Conservation (phyloP, 352 stramenopile genomes). For the Globisporangium paroecandrum region DNA sequence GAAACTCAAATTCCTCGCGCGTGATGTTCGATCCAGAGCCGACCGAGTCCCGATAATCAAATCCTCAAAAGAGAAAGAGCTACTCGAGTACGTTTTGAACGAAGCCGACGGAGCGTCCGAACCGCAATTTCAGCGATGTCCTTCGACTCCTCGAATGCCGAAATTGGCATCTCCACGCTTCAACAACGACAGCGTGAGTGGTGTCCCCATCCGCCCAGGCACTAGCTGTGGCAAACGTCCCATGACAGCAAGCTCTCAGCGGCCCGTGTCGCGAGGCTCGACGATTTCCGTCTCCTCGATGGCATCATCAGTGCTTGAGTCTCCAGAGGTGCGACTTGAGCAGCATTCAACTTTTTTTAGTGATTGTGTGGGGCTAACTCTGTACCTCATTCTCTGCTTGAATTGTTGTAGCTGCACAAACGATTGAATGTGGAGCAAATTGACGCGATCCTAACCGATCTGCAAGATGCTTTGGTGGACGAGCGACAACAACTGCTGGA, state of each 20-base stretch:
- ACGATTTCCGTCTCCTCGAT: slow-evolving; percentile 59
- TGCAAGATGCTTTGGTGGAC: slow-evolving; percentile 53
- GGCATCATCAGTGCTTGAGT: slow-evolving; percentile 53
- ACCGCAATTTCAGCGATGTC: slow-evolving; percentile 9
- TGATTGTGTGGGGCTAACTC: neutral
- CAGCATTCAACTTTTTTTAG: neutral
- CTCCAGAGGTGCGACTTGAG: slow-evolving; percentile 29
- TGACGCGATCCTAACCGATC: slow-evolving; percentile 58
- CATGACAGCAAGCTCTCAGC: slow-evolving; percentile 39
- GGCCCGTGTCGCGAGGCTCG: slow-evolving; percentile 62
- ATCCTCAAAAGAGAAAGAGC: slow-evolving; percentile 46
- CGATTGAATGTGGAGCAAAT: slow-evolving; percentile 71
- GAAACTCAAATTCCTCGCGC: slow-evolving; percentile 66
- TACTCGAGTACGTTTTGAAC: slow-evolving; percentile 62
- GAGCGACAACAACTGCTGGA: slow-evolving; percentile 65
- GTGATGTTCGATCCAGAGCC: slow-evolving; percentile 27
- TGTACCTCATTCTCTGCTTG: neutral
- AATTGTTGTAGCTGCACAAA: slow-evolving; percentile 32
- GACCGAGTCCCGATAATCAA: slow-evolving; percentile 15
- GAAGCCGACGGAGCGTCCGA: slow-evolving; percentile 18
- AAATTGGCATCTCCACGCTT: slow-evolving; percentile 24
- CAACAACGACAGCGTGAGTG: slow-evolving; percentile 2
- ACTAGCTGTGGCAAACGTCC: slow-evolving; percentile 42
- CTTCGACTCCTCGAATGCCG: slow-evolving; percentile 47
- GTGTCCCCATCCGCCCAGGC: slow-evolving; percentile 40